Percentiles rank a stretch among this genome's conserved stretches.
Evolutionary conservation across 805 yeast species (phyloP).

Genomic region (Teunomyces stri): DNA sequence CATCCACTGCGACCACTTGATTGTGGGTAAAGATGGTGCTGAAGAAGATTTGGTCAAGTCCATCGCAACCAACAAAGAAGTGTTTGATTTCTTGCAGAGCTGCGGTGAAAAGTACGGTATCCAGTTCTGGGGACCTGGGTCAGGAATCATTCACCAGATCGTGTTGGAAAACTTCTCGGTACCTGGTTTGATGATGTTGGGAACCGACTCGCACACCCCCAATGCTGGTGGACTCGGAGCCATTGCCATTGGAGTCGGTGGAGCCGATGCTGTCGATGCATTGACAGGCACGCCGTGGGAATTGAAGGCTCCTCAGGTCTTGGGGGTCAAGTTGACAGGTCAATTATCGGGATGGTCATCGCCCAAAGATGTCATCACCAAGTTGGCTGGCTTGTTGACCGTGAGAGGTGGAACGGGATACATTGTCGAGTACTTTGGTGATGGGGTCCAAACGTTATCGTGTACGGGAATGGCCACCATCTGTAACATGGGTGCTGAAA

Average conservation of each 20-base stretch:
- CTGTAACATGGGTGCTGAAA: slow-evolving; percentile 99
- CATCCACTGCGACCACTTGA: slow-evolving; percentile 96
- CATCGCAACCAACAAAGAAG: slow-evolving; percentile 85
- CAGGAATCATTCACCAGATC: slow-evolving; percentile 98
- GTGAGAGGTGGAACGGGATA: slow-evolving; percentile 98
- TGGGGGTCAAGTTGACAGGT: slow-evolving; percentile 95
- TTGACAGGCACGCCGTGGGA: slow-evolving; percentile 96
- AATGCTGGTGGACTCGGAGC: slow-evolving; percentile 99
- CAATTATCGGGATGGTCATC: slow-evolving; percentile 92
- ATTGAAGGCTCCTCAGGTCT: slow-evolving; percentile 91
- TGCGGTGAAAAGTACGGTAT: slow-evolving; percentile 95
- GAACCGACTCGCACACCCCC: slow-evolving; percentile 98
- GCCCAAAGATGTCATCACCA: slow-evolving; percentile 92
- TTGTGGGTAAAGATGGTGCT: slow-evolving; percentile 95
- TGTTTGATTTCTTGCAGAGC: slow-evolving; percentile 87
- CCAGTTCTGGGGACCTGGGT: slow-evolving; percentile 99
- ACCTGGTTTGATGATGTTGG: slow-evolving; percentile 96
- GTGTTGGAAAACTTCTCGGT: slow-evolving; percentile 95
- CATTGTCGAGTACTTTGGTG: slow-evolving; percentile 95
- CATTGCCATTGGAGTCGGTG: slow-evolving; percentile 98
- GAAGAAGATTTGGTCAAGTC: slow-evolving; percentile 77
- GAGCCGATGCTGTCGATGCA: slow-evolving; percentile 98
- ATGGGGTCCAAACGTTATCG: slow-evolving; percentile 86
- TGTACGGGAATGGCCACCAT: slow-evolving; percentile 99
- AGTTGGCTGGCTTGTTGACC: slow-evolving; percentile 90